Base-by-base conservation (phyloP, 148 eudicot genomes). In the Chenopodium formosanum region DNA sequence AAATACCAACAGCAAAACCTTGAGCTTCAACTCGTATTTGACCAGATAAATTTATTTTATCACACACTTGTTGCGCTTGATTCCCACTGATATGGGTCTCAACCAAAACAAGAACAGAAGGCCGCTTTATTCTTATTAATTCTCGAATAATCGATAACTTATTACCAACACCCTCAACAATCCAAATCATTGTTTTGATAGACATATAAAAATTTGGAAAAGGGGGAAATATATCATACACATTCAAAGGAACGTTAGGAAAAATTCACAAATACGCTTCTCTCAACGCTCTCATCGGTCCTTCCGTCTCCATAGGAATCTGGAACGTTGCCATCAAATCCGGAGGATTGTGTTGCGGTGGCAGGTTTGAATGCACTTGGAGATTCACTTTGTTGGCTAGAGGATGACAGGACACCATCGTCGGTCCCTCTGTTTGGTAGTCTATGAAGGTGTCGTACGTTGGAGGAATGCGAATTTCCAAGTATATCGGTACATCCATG, bases 1-100 rank as follows among this genome's bases (percentile, higher is more conserved):
- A 81, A 2, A 74, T 81, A 1, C 78, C 73, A 0, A 73, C 79
- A 47, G 73, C 27, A 31, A 68, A 79, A 29, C 74, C 64, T 1
- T 79, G 65, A 48, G 81, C 74, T 2, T 79, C 65, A 5, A 79
- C 81, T 1, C 81, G 7, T 0, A 31, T 37, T 9, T 16, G 22
- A 1, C 60, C 80, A 44, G 25, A 52, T 17, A 37, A 78, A 46
- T 17, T 29, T 0, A 78, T 48, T 9, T 19, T n/a, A 27, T 78
- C 20, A 68, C 73, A 78, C 1, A 78, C 74, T 5, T n/a, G 2
- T 10, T 78, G 37, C 0, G 46, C 74, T 16, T 25, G 17, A 1
- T 67, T 46, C 0, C 81, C 74, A 50, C 81, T 78, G 1, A 78
- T 27, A 27, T 64, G 53, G 0, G 74, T 67, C 23, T 78, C 74